These are phyloP conservation scores for Calonectria henricotiae DNA, from an alignment of 2,329 filamentous ascomycete species.

Conservation along the genomic window DNA sequence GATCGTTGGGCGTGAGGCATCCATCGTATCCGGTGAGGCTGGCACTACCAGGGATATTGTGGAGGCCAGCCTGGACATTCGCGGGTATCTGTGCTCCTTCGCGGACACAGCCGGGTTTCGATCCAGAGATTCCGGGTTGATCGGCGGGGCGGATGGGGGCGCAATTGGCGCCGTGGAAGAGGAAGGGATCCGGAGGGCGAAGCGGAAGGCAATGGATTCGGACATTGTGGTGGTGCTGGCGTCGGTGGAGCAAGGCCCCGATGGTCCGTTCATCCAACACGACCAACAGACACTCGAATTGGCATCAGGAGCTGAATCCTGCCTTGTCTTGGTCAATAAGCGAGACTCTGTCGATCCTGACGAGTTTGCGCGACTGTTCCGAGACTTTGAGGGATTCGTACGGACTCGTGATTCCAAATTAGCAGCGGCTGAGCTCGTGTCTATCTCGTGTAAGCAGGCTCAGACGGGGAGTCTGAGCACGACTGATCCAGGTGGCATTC, in stretches of 20 bases:
- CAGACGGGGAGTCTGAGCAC: conserved; percentile 50
- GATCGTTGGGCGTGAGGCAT: conserved; percentile 92
- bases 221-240: conserved; percentile 89
- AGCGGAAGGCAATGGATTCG: conserved; percentile 84
- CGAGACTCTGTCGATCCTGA: conserved; percentile 65
- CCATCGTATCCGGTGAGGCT: conserved; percentile 93
- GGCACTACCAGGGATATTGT: conserved; percentile 96
- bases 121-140: conserved; percentile 55
- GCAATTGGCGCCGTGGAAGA: conserved; percentile 83
- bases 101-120: conserved; percentile 95
- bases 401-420: conserved; percentile 46
- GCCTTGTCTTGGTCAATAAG: conserved; percentile 77
- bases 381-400: conserved; percentile 57
- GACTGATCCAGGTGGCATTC: conserved; percentile 76
- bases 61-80: conserved; percentile 90
- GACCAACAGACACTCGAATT: conserved; percentile 72
- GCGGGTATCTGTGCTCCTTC: conserved; percentile 92
- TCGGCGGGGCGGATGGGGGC: conserved; percentile 38
- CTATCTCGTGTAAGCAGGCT: conserved; percentile 82
- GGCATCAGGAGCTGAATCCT: conserved; percentile 65
- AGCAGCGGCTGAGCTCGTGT: conserved; percentile 57
- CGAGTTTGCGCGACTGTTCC: conserved; percentile 60
- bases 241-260: conserved; percentile 74
- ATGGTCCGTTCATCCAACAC: conserved; percentile 64
- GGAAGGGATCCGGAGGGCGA: conserved; percentile 92